Evolutionary conservation across 1,139 yeast species (phyloP), one percentile per base, ranked within the genome.

Genomic region (Hanseniaspora uvarum): DNA sequence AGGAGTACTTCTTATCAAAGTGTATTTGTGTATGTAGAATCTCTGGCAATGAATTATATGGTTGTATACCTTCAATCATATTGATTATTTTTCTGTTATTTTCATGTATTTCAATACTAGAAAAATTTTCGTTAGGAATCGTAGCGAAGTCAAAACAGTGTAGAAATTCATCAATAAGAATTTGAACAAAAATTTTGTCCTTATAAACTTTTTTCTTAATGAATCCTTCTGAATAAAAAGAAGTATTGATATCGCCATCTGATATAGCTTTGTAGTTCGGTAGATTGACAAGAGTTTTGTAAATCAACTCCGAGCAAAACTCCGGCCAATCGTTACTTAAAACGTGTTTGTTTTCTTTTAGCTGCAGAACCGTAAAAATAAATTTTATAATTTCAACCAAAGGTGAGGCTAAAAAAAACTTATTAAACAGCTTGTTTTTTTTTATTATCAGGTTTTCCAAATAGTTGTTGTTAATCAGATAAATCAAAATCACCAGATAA

Each of bases 161-260:
- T 2, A 43, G 12, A 43, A 30, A 43, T 30, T 43, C 46, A 43
- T 43, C 26, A 19, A 31, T 43, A 5, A 43, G 4, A 11, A 43
- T 21, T 19, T 43, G 46, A 31, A 30, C 37, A 43, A 28, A 43
- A 7, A 43, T 43, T 18, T 43, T 43, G 37, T 43, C 28, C 16
- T 11, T 30, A 26, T 18, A 31, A 19, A 43, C 37, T 31, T 31
- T 19, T 18, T 43, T 31, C 12, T 18, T 19, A 1, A 43, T 31
- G 16, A 18, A 31, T 5, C 21, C 37, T 43, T 43, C 46, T n/a
- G 46, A 31, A 21, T 30, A 30, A 31, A 28, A 31, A 11, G 46
- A 30, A 10, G 12, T 14, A 12, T 43, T 19, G 34, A 41, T 41
- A 18, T 41, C 16, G 10, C 26, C n/a, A 2, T 41, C 45, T 41